Evolutionary conservation across 2,329 filamentous ascomycete genomes (phyloP).

Genomic region (Fusarium sp.): DNA sequence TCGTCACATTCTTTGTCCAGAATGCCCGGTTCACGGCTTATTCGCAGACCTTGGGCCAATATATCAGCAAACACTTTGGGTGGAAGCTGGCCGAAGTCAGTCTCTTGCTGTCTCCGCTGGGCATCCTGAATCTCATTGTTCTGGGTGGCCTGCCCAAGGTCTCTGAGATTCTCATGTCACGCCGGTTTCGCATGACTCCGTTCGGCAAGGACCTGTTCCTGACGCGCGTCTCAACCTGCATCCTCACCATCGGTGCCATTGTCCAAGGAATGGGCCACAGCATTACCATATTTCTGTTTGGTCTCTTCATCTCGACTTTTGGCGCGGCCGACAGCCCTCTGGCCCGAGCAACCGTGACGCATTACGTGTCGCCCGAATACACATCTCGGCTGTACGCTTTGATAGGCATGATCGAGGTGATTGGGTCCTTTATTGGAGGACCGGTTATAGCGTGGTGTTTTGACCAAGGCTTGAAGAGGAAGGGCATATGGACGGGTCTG

Average conservation of each 20-base stretch:
- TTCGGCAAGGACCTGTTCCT: conserved; percentile 59
- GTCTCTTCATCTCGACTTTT: conserved; percentile 56
- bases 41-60: conserved; percentile 57
- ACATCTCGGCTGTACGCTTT: conserved; percentile 61
- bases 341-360: conserved; percentile 58
- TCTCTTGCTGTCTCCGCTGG: conserved; percentile 59
- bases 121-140: conserved; percentile 57
- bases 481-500: conserved; percentile 56
- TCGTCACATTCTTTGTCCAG: conserved; percentile 58
- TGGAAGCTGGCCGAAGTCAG: conserved; percentile 61
- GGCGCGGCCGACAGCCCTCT: conserved; percentile 58
- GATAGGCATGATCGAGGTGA: conserved; percentile 58
- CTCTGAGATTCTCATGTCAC: conserved; percentile 52
- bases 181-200: conserved; percentile 52
- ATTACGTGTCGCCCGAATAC: conserved; percentile 56
- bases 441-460: conserved; percentile 59
- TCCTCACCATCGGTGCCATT: conserved; percentile 53
- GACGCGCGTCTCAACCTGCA: conserved; percentile 51
- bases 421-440: conserved; percentile 58
- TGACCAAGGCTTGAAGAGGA: conserved; percentile 53
- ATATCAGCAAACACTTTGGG: conserved; percentile 61
- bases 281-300: conserved; percentile 55
- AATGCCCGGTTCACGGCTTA: conserved; percentile 56
- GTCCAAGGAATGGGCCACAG: conserved; percentile 55
- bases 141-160: conserved; percentile 56